Evolutionary conservation across 2,329 filamentous ascomycete species (phyloP), one percentile per base, ranked within the genome.

Genomic region (Ophiostoma quercus): DNA sequence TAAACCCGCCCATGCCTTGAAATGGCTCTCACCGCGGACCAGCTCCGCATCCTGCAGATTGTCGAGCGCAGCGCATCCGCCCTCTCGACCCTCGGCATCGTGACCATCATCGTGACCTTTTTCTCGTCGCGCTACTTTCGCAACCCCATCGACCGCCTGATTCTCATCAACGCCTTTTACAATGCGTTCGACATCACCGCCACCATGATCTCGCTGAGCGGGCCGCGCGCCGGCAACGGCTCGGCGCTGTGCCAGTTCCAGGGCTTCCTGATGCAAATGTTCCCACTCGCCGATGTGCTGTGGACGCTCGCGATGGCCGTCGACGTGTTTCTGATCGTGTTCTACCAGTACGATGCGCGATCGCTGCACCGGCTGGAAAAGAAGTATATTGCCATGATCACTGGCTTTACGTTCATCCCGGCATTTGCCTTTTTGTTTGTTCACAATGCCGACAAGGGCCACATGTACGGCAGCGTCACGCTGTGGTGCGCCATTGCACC

Each of bases 401-500:
- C 77, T 0, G 66, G 51, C 1, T 22, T 78, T 25, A 77, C 76
- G 0, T 78, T 79, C 25, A 75, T 78, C n/a, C 78, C 78, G 1
- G 78, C 78, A 7, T 70, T 79, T 9, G 73, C 74, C 0, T 77
- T 79, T 25, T 73, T 79, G 14, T 79, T 79, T 65, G 75, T 79
- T 41, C 71, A 72, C 3, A 75, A 71, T 5, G 71, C 72, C 0
- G 75, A 74, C 0, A 79, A 76, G 65, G 79, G 79, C 0, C 75
- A 75, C 4, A 76, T 79, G 68, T 79, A 79, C 69, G 78, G 78
- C 1, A 76, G 77, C 29, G 78, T 78, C 3, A 77, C 75, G 3
- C 71, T 79, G 7, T 79, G 78, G 78, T 79, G 78, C 68, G 78
- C 78, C n/a, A 77, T 79, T 62, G 75, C 77, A 47, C 78, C 77